Evolutionary conservation across 306 rosid genomes (phyloP), one percentile per base, ranked within the genome.

Genomic region (cucumber (Cucumis sativus)): DNA sequence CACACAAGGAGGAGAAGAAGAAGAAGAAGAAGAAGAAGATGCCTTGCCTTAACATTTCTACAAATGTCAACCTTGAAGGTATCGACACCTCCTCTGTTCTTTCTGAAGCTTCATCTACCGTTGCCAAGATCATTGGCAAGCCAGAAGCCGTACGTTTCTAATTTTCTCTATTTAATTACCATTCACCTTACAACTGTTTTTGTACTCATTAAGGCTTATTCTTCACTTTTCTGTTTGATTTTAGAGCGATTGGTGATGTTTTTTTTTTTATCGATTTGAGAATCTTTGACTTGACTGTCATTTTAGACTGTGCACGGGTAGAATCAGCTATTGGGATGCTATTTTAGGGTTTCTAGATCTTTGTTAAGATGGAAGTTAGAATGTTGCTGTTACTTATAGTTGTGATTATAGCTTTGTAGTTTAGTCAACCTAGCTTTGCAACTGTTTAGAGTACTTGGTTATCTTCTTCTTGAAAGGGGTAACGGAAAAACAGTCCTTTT

Each of bases 31-130:
- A 75, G 79, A 76, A 76, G 79, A 90, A 82, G 77, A 94, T 95
- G 98, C 96, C 97, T 78, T 92, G 97, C 89, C 90, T 95, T 25
- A 95, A 89, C 84, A 47, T 95, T 80, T 89, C 96, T 40, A 85
- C 92, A 37, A 95, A 95, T 88, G 92, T 95, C 33, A 65, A 75
- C 85, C 88, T 90, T 0, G 95, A 89, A 8, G 93, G 93, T 59
- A 82, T 92, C 1, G 96, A 92, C 88, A 88, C 96, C 85, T 95
- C 98, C 74, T 84, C 93, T 83, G 84, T 95, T 81, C 96, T 95
- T 75, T 87, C 98, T 4, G 96, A 95, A 77, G 96, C 96, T 80
- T 90, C 96, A 84, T 90, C 98, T 83, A 82, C 87, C 58, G 95
- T 94, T 75, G 89, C 98, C 75, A 78, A 39, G 16, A 37, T 94